These are phyloP conservation scores for Camelina hispida DNA, from an alignment of 345 rosid genomes.

Conservation along the genomic window DNA sequence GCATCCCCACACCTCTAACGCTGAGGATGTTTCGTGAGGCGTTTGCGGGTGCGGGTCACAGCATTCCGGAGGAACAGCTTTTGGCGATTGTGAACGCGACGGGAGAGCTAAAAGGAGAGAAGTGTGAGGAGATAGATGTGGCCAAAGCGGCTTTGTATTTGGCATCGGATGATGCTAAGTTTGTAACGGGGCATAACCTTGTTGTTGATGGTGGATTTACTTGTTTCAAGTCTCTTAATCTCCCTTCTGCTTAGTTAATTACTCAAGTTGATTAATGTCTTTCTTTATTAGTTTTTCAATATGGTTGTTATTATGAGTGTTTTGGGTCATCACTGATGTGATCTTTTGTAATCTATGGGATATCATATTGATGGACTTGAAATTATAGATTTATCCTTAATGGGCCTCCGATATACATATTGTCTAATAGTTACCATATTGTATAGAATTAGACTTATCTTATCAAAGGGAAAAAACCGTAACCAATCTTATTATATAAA, in stretches of 20 bases:
- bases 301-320: conserved; percentile 8
- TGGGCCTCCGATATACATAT: too few relatives aligned
- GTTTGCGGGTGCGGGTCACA: conserved; percentile 50
- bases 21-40: conserved; percentile 44
- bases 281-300: background rate
- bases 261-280: background rate
- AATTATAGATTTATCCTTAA: background rate
- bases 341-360: conserved; percentile 10
- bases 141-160: conserved; percentile 54
- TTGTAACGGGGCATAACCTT: conserved; percentile 51
- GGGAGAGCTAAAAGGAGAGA: conserved; percentile 69
- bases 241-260: conserved; percentile 52
- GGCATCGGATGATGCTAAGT: conserved; percentile 53
- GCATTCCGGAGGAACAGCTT: conserved; percentile 49
- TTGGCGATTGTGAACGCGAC: conserved; percentile 56
- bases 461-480: too few relatives aligned
- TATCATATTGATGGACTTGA: background rate
- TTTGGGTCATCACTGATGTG: background rate
- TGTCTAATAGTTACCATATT: too few relatives aligned
- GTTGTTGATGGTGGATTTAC: conserved; percentile 63
- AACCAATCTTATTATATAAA: too few relatives aligned
- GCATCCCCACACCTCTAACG: conserved; percentile 60
- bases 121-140: conserved; percentile 72
- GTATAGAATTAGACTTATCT: too few relatives aligned
- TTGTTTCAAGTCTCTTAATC: conserved; percentile 57